Evolutionary conservation across 2,329 filamentous ascomycete genomes (phyloP).

Genomic region (Penicillium brasilianum): DNA sequence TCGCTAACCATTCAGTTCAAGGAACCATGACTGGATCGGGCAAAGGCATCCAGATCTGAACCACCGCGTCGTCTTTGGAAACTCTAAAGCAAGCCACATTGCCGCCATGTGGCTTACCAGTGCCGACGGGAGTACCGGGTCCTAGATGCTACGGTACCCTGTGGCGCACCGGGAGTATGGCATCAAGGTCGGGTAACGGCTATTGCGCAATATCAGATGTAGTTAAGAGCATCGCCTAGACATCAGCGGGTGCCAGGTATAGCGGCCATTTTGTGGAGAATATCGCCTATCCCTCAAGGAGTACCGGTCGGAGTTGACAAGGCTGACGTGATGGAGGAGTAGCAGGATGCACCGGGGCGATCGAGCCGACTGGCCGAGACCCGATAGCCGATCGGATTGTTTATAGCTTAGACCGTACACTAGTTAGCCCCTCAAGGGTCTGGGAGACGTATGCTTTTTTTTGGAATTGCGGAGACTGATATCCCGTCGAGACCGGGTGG

Average conservation of each 20-base stretch:
- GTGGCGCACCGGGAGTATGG: neutral
- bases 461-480: neutral
- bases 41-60: no score
- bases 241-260: neutral
- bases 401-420: neutral
- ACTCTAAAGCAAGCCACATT: neutral
- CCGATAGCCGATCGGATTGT: neutral
- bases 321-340: neutral
- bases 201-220: neutral
- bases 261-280: neutral
- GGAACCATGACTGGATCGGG: no score
- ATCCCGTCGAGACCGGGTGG: neutral
- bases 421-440: neutral
- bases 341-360: slow-evolving; percentile 8
- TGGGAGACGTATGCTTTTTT: neutral
- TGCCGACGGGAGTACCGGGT: neutral
- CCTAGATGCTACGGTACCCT: neutral
- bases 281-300: neutral
- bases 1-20: no score
- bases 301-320: neutral
- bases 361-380: slow-evolving; percentile 21
- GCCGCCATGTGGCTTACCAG: neutral
- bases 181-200: neutral
- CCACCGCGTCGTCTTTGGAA: neutral
- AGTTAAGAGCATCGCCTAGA: neutral